Evolutionary conservation across 768 basidiomycete species (phyloP).

Genomic region (Boletus eberwhitei): DNA sequence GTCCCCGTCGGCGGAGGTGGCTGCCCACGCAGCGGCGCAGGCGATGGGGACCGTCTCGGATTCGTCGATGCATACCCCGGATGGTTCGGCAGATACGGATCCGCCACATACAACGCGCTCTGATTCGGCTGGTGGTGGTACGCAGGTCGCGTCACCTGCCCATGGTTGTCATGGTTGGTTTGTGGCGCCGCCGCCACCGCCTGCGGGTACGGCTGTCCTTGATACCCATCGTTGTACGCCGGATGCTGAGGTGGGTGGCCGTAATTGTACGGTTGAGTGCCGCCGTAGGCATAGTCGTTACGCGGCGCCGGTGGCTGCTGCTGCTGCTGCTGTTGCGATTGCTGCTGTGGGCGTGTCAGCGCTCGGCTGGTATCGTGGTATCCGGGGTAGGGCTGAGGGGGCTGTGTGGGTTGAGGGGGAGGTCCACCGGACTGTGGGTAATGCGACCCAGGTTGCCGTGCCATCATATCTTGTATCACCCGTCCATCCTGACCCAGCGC

Average conservation of each 20-base stretch:
- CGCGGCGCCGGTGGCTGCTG: constrained; percentile 28
- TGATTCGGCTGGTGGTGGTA: constrained; percentile 13
- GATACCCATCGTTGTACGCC: constrained; percentile 18
- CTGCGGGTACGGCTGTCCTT: constrained; percentile 15
- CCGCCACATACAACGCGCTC: constrained; percentile 31
- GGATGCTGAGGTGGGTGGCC: constrained; percentile 21
- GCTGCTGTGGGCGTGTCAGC: constrained; percentile 33
- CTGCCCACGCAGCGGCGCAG: constrained; percentile 37
- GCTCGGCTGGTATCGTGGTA: constrained; percentile 31
- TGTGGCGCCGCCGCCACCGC: constrained; percentile 10
- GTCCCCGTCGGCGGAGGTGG: constrained; percentile 62
- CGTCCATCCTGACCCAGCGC: constrained; percentile 75
- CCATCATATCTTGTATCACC: constrained; percentile 77
- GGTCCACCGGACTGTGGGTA: constrained; percentile 5
- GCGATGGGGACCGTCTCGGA: constrained; percentile 50
- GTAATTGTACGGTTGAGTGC: constrained; percentile 13
- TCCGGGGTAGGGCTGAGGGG: constrained; percentile 16
- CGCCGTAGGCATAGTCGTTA: constrained; percentile 15
- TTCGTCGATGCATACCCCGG: constrained; percentile 41
- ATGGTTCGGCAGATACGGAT: constrained; percentile 26
- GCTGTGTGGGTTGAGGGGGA: constrained; percentile 8
- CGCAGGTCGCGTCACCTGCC: neutral
- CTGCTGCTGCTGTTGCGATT: constrained; percentile 15
- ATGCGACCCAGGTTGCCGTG: constrained; percentile 26
- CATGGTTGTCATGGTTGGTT: constrained; percentile 6